Conservation (phyloP, 2,329 filamentous ascomycete genomes). For the Didymella exigua region DNA sequence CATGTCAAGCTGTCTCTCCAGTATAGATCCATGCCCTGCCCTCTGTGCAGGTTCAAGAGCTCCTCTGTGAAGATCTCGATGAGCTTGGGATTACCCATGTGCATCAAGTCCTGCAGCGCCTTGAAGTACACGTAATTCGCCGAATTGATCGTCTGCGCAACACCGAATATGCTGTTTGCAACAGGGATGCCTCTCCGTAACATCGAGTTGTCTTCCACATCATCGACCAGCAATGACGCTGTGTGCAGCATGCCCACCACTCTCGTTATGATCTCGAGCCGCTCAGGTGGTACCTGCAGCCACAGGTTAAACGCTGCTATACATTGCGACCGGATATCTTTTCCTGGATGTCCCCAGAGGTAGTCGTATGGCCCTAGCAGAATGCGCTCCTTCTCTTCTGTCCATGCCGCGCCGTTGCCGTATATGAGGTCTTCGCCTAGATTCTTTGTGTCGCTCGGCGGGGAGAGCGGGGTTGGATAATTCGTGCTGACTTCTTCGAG, state of each 20-base stretch:
- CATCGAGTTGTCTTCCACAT: conserved; percentile 81
- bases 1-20: conserved; percentile 86
- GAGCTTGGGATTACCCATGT: conserved; percentile 69
- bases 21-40: conserved; percentile 90
- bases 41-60: conserved; percentile 80
- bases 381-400: conserved; percentile 75
- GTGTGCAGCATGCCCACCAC: conserved; percentile 88
- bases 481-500: conserved; percentile 24
- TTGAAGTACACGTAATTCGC: conserved; percentile 89
- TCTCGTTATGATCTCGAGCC: conserved; percentile 74
- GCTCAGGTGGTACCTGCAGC: conserved; percentile 73
- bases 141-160: conserved; percentile 86
- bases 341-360: conserved; percentile 76
- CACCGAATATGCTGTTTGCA: conserved; percentile 82
- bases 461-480: conserved; percentile 40
- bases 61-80: conserved; percentile 80
- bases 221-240: conserved; percentile 81
- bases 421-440: conserved; percentile 50
- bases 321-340: conserved; percentile 81
- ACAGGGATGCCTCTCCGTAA: conserved; percentile 81
- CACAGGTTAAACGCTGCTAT: conserved; percentile 82
- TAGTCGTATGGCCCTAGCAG: conserved; percentile 82
- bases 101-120: conserved; percentile 75
- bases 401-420: conserved; percentile 63
- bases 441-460: conserved; percentile 34